Base-by-base conservation (phyloP, 2,329 filamentous ascomycete genomes). In the Periconia macrospinosa region DNA sequence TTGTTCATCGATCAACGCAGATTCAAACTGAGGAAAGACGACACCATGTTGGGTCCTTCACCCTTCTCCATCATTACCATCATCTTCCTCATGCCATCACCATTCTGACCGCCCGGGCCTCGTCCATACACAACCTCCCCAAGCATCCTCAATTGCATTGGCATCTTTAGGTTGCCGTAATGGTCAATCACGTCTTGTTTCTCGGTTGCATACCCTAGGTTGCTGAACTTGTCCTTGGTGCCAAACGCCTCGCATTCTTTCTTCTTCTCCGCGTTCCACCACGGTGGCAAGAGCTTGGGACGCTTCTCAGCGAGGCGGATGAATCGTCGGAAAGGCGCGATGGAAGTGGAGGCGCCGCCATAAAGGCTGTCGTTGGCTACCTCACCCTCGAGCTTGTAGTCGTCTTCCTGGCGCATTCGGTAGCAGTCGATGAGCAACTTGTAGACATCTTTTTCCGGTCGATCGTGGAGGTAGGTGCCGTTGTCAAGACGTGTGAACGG, bases 381-480 rank as follows among this genome's bases (percentile, higher is more conserved):
- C n/a, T 60, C 53, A 46, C 53, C 41, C 33, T 58, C 57, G 30
- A 60, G 47, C 10, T 55, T 63, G 50, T 52, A 53, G 19, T 58
- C 55, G 48, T 70, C 67, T 18, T 47, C 54, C 40, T 62, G 52
- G n/a, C 62, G 62, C 41, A 70, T 58, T 42, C 66, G 65, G 54
- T 63, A 70, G 30, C 57, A 54, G 52, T 71, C 66, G 53, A 72
- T 62, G 47, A 70, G 62, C 11, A 72, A 56, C 45, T 65, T 66
- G 59, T 58, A 71, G 6, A 64, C 58, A 30, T 69, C 67, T 18
- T 47, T 53, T 20, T 67, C 54, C 1, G 63, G 53, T 7, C 64
- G 60, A 45, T 66, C 58, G 52, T 70, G 60, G 17, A 72, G 56
- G 40, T 62, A 69, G 1, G 57, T 65, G 11, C 57, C 50, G 1